Base-by-base conservation (phyloP, 208 protist genomes). In the Trypanosoma mega region DNA sequence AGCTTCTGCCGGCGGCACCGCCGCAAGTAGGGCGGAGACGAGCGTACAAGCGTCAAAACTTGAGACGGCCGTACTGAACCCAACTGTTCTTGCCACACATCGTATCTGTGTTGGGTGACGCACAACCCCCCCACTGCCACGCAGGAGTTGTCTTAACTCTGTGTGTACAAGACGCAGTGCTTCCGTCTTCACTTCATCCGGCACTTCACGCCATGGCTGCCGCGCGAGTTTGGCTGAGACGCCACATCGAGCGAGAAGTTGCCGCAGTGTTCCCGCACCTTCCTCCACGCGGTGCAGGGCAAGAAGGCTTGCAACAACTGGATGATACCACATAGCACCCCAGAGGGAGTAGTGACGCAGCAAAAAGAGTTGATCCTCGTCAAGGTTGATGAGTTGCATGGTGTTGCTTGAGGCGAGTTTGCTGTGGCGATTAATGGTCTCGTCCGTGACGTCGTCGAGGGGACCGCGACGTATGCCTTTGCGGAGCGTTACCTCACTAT, bases 271-370 rank as follows among this genome's bases (percentile, higher is more conserved):
- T 6, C 79, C 81, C 26, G 76, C 62, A 8, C 89, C 85, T 24
- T 91, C 83, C 59, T 92, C 85, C 27, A 82, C 82, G 72, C 87
- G 85, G 55, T 95, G 89, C 11, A 95, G 64, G 24, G 76, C 61
- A 16, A 95, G 70, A 12, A 81, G 73, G 43, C 81, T 83, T 16
- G 89, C 89, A 41, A 81, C 62, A n/a, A 77, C 70, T 11, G 82
- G 74, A 49, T 92, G 71, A 67, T 78, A 65, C 86, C 89, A 95
- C 54, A 95, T 88, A 9, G 89, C 85, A 21, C 80, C 73, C 86
- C 89, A 95, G 27, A 95, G 59, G 7, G 79, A 82, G 27, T 68
- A 68, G 72, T 95, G 89, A 11, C 83, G 74, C 44, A 95, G 67
- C 18, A 95, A 59, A 50, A 85, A 85, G 2, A 95, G 74, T 74